phyloP scores from a whole-genome alignment of 495 filamentous ascomycete genomes.

The Xylaria acuta region DNA sequence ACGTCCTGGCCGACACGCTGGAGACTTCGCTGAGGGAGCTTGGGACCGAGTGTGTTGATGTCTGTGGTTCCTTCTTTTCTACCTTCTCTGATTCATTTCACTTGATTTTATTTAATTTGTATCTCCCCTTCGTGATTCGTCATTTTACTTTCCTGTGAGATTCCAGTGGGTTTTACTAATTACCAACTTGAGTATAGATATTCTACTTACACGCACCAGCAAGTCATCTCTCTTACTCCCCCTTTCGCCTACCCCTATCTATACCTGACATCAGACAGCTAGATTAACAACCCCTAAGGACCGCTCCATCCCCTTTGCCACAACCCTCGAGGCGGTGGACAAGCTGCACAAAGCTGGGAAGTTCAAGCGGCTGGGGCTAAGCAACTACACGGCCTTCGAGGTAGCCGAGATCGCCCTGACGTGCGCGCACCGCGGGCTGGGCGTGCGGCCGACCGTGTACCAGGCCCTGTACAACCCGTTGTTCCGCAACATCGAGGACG shows the following conservation, averaged over 20 bases:
- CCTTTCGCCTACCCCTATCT: neutral
- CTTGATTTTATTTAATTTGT: neutral
- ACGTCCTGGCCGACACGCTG: constrained; percentile 45
- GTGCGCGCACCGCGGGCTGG: constrained; percentile 70
- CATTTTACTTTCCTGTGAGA: neutral
- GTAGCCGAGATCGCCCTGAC: constrained; percentile 80
- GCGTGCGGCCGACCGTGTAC: constrained; percentile 66
- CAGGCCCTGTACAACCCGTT: constrained; percentile 70
- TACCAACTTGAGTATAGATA: constrained; percentile 47
- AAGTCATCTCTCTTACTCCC: neutral
- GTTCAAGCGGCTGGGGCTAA: constrained; percentile 75
- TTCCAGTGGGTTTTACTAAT: neutral
- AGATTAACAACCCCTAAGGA: constrained; percentile 46
- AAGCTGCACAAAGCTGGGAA: constrained; percentile 79
- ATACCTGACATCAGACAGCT: neutral
- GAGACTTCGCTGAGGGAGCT: constrained; percentile 72
- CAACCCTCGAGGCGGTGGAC: constrained; percentile 73
- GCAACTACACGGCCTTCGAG: constrained; percentile 82
- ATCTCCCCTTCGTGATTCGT: neutral
- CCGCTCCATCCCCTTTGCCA: constrained; percentile 70
- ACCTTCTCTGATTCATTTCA: neutral
- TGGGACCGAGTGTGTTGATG: constrained; percentile 72
- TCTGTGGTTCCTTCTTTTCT: constrained; percentile 21
- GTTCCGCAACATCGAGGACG: constrained; percentile 71
- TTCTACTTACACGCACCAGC: constrained; percentile 80